Base-by-base conservation (phyloP, 1,139 yeast genomes). In the Magnusiomyces suaveolens region DNA sequence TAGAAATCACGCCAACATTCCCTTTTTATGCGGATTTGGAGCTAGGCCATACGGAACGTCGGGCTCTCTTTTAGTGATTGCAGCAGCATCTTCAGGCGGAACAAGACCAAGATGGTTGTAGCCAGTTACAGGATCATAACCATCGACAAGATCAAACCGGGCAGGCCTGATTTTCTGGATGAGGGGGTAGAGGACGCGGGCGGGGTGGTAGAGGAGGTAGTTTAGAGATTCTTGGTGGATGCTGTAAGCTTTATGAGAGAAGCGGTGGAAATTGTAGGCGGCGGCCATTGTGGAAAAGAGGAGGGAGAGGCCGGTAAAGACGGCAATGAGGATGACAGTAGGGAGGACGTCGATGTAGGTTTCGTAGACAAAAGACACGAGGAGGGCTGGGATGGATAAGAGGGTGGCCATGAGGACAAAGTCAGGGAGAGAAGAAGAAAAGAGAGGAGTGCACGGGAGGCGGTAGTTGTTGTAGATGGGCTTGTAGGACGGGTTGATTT, bases 51-150 rank as follows among this genome's bases (percentile, higher is more conserved):
- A 56, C 8, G 58, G 58, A 8, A 56, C 58, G 29, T 56, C 58
- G 4, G 58, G 58, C 49, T 56, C 58, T 16, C 54, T 52, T 10
- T 43, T 29, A 2, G 58, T 29, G 39, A 56, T 49, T 2, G 54
- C 46, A 1, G 23, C 46, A 6, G 58, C 54, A 46, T 56, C 58
- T 36, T 53, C 56, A 4, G 56, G 58, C 1, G 52, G 49, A 23
- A 56, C 58, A 24, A 56, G 48, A 4, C 58, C 58, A 18, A 56
- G 33, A 23, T 56, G 58, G 44, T 56, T 56, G 46, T 56, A 56
- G 8, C 57, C 57, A 14, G 55, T 48, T 8, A 52, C 44, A 4
- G 57, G 57, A 44, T 55, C 57, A 36, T 51, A 55, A 2, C 57
- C 57, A 36, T 55, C 57, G 16, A 55, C 57, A 55, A 55, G 52